Evolutionary conservation across 352 stramenopile species (phyloP), one percentile per base, ranked within the genome.

Genomic region (Pythium biforme): DNA sequence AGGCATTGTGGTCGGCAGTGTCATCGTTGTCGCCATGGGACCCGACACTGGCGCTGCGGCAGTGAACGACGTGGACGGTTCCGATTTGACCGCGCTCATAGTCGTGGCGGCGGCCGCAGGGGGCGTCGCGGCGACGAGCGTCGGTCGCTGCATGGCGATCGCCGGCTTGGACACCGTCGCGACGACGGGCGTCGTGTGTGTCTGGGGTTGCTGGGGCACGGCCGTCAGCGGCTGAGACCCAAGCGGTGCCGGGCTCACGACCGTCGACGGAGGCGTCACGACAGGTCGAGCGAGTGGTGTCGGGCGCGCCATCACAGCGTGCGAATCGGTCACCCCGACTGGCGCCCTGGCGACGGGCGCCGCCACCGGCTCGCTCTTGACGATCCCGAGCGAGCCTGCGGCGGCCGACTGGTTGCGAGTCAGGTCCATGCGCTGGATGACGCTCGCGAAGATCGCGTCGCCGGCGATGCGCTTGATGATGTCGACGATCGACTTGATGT

Each of bases 401-500:
- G 62, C 29, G 11, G 70, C 54, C 8, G 80, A 82, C 55, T 89
- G 83, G 8, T 81, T 86, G 22, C 80, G 68, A 12, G 84, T 83
- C 17, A 92, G 70, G 26, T 93, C 81, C 69, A 95, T 88, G 55
- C 92, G 89, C 70, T 95, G 86, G 50, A 89, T 91, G 14, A 95
- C 72, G 19, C 69, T 88, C 6, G 80, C 81, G 58, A 93, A 92
- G 54, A 92, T 93, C 0, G 83, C 74, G 59, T 93, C 83, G 48
- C 86, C 86, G 0, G 81, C 78, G 56, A 89, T 89, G 15, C 84
- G 79, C 74, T 95, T 95, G 74, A 95, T 90, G 57, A 92, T 92
- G 45, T 95, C 86, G 40, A 93, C 77, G 59, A 95, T 92, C 0
- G 83, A 88, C 59, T 93, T 95, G 65, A 93, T 89, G 58, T 95